phyloP scores from a whole-genome alignment of 306 rosid genomes.

The Macrotyloma uniflorum region DNA sequence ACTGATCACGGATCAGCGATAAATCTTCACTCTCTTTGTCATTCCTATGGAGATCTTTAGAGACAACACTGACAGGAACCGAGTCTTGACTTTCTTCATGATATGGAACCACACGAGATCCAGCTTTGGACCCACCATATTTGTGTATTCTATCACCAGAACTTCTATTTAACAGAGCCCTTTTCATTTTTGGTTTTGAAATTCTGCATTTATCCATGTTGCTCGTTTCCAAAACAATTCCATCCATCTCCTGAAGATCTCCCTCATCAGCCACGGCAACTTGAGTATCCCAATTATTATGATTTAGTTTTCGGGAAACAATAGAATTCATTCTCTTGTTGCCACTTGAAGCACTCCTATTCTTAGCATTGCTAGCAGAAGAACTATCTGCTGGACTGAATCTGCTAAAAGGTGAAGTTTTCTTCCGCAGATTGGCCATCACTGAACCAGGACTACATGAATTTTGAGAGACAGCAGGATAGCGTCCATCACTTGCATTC shows the following conservation, averaged over 20 bases:
- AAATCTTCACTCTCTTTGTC: slow-evolving; percentile 74
- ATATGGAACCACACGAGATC: slow-evolving; percentile 91
- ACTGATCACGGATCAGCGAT: slow-evolving; percentile 76
- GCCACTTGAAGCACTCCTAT: slow-evolving; percentile 47
- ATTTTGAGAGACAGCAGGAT: slow-evolving; percentile 56
- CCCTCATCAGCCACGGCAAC: slow-evolving; percentile 45
- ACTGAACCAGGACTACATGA: slow-evolving; percentile 52
- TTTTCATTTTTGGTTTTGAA: slow-evolving; percentile 58
- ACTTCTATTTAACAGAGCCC: slow-evolving; percentile 56
- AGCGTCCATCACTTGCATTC: slow-evolving; percentile 63
- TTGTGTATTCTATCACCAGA: slow-evolving; percentile 59
- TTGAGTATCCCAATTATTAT: slow-evolving; percentile 70
- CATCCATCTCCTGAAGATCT: slow-evolving; percentile 54
- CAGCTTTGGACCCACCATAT: slow-evolving; percentile 59
- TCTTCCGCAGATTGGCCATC: slow-evolving; percentile 57
- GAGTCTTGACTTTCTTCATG: slow-evolving; percentile 62
- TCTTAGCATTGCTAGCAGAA: slow-evolving; percentile 62
- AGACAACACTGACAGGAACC: slow-evolving; percentile 46
- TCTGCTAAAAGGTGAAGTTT: slow-evolving; percentile 38
- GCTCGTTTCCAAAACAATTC: slow-evolving; percentile 47
- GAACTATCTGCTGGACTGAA: slow-evolving; percentile 67
- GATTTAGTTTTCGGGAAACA: slow-evolving; percentile 49
- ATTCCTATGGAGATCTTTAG: slow-evolving; percentile 54
- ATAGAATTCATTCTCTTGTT: slow-evolving; percentile 50
- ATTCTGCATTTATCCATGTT: slow-evolving; percentile 50